Evolutionary conservation across 768 basidiomycete genomes (phyloP).

Genomic region (Leucocoprinus sp.): DNA sequence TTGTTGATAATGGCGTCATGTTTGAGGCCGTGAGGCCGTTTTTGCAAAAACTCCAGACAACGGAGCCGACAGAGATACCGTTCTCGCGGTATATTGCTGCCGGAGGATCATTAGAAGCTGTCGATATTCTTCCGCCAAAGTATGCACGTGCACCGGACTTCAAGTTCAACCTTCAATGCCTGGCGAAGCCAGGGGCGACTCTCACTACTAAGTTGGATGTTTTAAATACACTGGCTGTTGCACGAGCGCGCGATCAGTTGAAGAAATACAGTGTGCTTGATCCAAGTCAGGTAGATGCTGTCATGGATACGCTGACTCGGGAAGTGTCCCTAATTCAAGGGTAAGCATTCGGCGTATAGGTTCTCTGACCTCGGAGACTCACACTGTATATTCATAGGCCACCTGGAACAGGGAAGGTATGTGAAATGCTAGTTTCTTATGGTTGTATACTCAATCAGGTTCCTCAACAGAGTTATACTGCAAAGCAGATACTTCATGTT

Average conservation of each 20-base stretch:
- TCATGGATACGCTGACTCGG: slow-evolving; percentile 50
- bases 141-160: slow-evolving; percentile 39
- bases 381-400: slow-evolving; percentile 33
- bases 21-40: slow-evolving; percentile 60
- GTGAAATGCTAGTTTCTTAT: not conserved
- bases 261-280: slow-evolving; percentile 47
- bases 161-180: slow-evolving; percentile 46
- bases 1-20: slow-evolving; percentile 25
- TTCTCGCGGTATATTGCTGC: slow-evolving; percentile 48
- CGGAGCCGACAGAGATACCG: slow-evolving; percentile 49
- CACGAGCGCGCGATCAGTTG: slow-evolving; percentile 38
- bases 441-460: slow-evolving; percentile 4
- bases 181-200: slow-evolving; percentile 28
- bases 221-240: slow-evolving; percentile 35
- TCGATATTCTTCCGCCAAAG: slow-evolving; percentile 22
- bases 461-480: slow-evolving; percentile 47
- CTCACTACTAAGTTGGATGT: slow-evolving; percentile 30
- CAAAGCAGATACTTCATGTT: slow-evolving; percentile 60
- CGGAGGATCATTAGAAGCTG: slow-evolving; percentile 22
- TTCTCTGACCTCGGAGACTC: slow-evolving; percentile 1
- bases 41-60: slow-evolving; percentile 43
- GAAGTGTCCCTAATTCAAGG: slow-evolving; percentile 70
- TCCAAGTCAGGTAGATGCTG: slow-evolving; percentile 61
- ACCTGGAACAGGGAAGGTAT: slow-evolving; percentile 72
- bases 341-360: slow-evolving; percentile 22